phyloP scores from a whole-genome alignment of 768 basidiomycete genomes.

The Chalciporus pseudorubinellus region DNA sequence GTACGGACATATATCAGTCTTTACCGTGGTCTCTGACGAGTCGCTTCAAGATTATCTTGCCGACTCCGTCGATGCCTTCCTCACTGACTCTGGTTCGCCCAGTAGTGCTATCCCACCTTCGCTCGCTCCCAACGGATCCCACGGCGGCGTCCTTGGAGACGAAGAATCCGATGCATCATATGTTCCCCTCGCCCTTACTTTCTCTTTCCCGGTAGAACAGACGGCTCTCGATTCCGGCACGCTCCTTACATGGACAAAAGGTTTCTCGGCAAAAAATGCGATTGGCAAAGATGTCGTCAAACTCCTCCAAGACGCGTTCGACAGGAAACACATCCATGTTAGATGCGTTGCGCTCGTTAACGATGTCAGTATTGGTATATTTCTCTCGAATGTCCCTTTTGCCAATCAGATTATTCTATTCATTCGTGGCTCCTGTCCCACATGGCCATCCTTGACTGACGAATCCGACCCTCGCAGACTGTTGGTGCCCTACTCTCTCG shows the following conservation, averaged over 20 bases:
- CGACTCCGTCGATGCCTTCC: constrained; percentile 92
- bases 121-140: constrained; percentile 15
- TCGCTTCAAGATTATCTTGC: constrained; percentile 84
- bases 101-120: constrained; percentile 25
- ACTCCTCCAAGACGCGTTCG: constrained; percentile 88
- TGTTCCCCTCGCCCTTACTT: constrained; percentile 84
- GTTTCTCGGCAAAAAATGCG: constrained; percentile 89
- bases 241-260: constrained; percentile 95
- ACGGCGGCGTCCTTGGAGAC: constrained; percentile 11
- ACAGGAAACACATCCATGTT: constrained; percentile 89
- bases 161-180: constrained; percentile 38
- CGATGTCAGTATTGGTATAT: constrained; percentile 66
- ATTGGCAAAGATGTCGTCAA: constrained; percentile 86
- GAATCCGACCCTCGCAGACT: constrained; percentile 51
- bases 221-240: constrained; percentile 88
- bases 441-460: constrained; percentile 8
- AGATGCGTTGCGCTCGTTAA: constrained; percentile 91
- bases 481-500: constrained; percentile 92
- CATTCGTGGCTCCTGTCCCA: constrained; percentile 4
- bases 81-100: constrained; percentile 53
- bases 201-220: constrained; percentile 97
- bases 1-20: constrained; percentile 39
- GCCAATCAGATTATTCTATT: background rate
- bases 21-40: constrained; percentile 8
- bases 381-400: background rate